A percentile compares a stretch with the other conserved stretches of the same genome.
phyloP scores from a whole-genome alignment of 768 basidiomycete species.

The Plicaturopsis crispa region DNA sequence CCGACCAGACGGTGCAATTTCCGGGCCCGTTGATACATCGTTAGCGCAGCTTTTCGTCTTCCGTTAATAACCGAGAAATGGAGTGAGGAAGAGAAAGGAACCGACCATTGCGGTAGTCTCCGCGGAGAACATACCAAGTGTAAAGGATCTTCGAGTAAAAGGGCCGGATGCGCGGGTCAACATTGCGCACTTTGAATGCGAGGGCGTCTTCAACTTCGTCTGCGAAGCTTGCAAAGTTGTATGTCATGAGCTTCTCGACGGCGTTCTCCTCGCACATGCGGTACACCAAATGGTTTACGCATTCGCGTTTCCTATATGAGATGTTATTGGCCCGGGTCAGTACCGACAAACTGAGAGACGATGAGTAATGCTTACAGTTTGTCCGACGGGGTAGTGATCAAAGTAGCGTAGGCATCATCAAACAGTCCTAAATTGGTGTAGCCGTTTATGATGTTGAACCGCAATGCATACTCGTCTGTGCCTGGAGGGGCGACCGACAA shows the following conservation, averaged over 20 bases:
- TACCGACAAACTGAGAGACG: conserved; percentile 6
- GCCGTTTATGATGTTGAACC: conserved; percentile 73
- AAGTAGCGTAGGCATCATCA: conserved; percentile 80
- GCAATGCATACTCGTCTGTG: conserved; percentile 58
- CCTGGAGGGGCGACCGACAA: conserved; percentile 56
- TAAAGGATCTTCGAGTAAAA: conserved; percentile 91
- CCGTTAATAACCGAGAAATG: conserved; percentile 17
- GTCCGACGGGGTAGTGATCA: conserved; percentile 69
- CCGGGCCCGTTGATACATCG: conserved; percentile 89
- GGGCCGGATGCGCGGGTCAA: conserved; percentile 78
- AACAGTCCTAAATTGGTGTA: conserved; percentile 66
- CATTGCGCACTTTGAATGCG: conserved; percentile 89
- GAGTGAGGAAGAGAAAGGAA: conserved; percentile 4
- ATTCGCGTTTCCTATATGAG: conserved; percentile 76
- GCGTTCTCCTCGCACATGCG: conserved; percentile 90
- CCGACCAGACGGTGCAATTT: conserved; percentile 50
- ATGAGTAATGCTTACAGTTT: conserved; percentile 55
- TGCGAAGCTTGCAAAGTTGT: conserved; percentile 79
- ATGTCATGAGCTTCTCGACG: conserved; percentile 66
- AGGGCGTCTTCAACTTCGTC: conserved; percentile 85
- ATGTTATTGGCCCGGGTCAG: conserved; percentile 2
- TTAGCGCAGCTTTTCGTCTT: conserved; percentile 64
- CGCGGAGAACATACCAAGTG: conserved; percentile 82
- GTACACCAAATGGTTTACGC: conserved; percentile 74
- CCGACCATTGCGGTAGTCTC: conserved; percentile 89